Evolutionary conservation across 2,329 filamentous ascomycete genomes (phyloP).

Genomic region (Chaetomiaceae sp.): DNA sequence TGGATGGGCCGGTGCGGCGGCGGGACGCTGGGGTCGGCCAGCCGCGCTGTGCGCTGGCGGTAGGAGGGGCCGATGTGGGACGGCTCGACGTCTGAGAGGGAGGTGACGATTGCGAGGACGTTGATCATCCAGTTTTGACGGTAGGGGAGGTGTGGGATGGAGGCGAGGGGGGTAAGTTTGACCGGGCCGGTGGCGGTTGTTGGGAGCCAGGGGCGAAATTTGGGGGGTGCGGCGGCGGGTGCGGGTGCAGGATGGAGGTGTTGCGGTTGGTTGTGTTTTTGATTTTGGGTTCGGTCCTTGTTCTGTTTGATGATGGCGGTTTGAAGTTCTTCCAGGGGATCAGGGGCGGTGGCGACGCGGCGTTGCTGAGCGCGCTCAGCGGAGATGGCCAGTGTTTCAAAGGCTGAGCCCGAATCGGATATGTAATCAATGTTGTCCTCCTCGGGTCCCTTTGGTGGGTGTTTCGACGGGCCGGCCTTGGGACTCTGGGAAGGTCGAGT

Average conservation of each 20-base stretch:
- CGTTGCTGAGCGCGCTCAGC: constrained; percentile 14
- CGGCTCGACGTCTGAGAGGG: constrained; percentile 44
- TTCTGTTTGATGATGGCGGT: constrained; percentile 3
- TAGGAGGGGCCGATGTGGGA: constrained; percentile 46
- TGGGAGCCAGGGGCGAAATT: constrained; percentile 37
- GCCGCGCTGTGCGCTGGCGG: constrained; percentile 47
- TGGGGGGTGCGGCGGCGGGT: not conserved
- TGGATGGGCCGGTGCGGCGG: constrained; percentile 46
- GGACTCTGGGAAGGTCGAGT: no score
- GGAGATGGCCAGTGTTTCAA: constrained; percentile 19
- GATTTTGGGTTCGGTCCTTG: no score
- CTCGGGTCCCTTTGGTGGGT: constrained; percentile 18
- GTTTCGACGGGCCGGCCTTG: not conserved
- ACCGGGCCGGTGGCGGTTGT: constrained; percentile 40
- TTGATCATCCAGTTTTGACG: constrained; percentile 56
- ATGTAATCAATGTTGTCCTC: constrained; percentile 5
- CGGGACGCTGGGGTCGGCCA: constrained; percentile 48
- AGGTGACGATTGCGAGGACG: constrained; percentile 46
- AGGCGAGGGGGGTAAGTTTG: constrained; percentile 47
- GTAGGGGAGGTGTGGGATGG: constrained; percentile 49
- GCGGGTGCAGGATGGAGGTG: not conserved
- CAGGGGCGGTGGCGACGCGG: not conserved
- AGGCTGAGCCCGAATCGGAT: constrained; percentile 26
- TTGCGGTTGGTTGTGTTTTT: not conserved
- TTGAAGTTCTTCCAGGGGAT: constrained; percentile 3